Conservation (phyloP, 768 basidiomycete species). For the Mycena maculata region DNA sequence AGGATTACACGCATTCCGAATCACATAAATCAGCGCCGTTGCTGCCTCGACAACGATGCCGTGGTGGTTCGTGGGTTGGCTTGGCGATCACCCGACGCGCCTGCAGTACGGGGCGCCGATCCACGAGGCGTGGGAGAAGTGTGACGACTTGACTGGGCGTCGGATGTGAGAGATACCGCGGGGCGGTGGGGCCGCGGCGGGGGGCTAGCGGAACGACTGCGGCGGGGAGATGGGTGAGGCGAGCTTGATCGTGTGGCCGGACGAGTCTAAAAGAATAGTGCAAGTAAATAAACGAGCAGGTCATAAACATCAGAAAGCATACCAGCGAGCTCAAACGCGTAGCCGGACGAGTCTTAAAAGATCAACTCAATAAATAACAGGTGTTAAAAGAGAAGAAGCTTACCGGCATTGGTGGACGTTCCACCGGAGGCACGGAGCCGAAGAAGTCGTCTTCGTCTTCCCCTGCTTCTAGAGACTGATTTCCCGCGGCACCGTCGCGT, state of each 20-base stretch:
- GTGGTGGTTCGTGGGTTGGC: not conserved
- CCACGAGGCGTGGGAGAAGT: not conserved
- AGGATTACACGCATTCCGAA: not conserved
- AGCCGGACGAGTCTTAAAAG: not conserved
- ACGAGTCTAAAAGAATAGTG: no score
- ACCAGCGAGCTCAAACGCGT: not conserved
- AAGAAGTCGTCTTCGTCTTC: slow-evolving; percentile 7
- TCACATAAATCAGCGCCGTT: not conserved
- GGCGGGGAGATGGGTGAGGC: not conserved
- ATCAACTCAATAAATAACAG: not conserved
- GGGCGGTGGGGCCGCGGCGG: not conserved
- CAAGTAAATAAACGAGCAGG: no score
- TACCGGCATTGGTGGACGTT: not conserved
- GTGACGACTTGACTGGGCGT: not conserved
- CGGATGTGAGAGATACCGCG: not conserved
- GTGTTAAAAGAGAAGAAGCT: not conserved
- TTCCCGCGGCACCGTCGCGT: no score
- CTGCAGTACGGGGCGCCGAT: not conserved
- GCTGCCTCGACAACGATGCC: not conserved
- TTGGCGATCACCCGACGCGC: not conserved
- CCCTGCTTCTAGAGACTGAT: no score
- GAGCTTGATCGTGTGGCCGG: no score
- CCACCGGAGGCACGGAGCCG: not conserved
- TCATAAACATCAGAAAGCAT: no score
- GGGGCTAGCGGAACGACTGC: not conserved